Evolutionary conservation across 176 grass and related monocot species (phyloP).

Genomic region (Ensete glaucum): DNA sequence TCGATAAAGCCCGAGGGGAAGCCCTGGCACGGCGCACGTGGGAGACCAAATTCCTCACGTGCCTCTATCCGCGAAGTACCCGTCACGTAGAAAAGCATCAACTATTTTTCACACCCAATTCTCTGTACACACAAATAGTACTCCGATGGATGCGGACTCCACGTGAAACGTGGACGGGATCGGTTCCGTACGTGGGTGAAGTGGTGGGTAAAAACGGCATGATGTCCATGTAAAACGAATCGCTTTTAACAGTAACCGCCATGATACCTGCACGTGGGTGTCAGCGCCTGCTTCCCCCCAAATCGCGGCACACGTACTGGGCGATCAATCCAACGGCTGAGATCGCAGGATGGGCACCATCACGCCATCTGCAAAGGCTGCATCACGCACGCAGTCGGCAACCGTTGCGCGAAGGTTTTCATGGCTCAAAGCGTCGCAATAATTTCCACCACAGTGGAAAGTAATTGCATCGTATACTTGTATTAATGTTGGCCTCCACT

Average conservation of each 20-base stretch:
- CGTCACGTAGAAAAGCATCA: neutral
- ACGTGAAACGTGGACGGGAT: neutral
- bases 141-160: too few relatives aligned
- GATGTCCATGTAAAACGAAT: too few relatives aligned
- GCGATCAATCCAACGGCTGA: neutral
- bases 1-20: neutral
- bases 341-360: neutral
- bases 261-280: slow-evolving; percentile 3
- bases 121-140: too few relatives aligned
- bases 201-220: neutral
- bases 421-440: too few relatives aligned
- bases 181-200: neutral
- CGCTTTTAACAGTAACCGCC: neutral
- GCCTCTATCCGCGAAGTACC: neutral
- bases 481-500: neutral
- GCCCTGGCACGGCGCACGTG: neutral
- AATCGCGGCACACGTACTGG: neutral
- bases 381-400: neutral
- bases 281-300: neutral
- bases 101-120: too few relatives aligned
- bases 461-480: neutral
- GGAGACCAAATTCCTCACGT: neutral
- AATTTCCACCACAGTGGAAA: too few relatives aligned
- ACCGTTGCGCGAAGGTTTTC: neutral
- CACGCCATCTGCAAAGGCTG: too few relatives aligned